Evolutionary conservation across 768 basidiomycete genomes (phyloP).

Genomic region (Coprinellus micaceus): DNA sequence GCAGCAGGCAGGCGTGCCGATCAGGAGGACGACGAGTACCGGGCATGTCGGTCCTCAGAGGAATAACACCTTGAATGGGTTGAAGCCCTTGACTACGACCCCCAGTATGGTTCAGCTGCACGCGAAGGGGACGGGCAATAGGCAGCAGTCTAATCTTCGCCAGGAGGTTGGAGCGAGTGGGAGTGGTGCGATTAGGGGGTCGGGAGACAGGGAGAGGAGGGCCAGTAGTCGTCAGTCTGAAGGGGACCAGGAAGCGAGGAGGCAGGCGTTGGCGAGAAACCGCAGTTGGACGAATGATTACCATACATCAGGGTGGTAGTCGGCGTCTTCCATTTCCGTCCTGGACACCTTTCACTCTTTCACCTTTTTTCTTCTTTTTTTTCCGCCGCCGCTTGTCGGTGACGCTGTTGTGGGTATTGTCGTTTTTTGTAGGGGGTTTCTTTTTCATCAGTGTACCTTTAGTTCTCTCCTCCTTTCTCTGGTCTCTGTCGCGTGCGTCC

Average conservation of each 20-base stretch:
- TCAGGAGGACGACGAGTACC: constrained; percentile 27
- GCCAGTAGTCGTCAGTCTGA: constrained; percentile 17
- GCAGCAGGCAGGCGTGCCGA: constrained; percentile 50
- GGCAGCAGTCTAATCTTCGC: constrained; percentile 11
- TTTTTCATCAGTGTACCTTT: neutral
- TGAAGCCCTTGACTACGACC: constrained; percentile 28
- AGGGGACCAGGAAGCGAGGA: constrained; percentile 39
- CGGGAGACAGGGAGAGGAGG: constrained; percentile 13
- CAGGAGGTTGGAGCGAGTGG: constrained; percentile 5
- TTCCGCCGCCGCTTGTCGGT: constrained; percentile 3
- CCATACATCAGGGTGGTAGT: constrained; percentile 61
- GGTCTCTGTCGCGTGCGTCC: neutral
- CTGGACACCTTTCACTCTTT: constrained; percentile 4
- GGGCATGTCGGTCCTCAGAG: neutral
- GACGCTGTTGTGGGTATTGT: neutral
- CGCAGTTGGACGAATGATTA: constrained; percentile 69
- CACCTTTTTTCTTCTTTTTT: constrained; percentile 4
- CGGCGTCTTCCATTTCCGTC: constrained; percentile 11
- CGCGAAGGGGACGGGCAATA: constrained; percentile 28
- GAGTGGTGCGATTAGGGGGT: constrained; percentile 13
- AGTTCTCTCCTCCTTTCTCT: too few species aligned
- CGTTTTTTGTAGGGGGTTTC: neutral
- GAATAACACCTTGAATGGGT: constrained; percentile 10
- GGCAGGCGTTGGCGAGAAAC: constrained; percentile 52
- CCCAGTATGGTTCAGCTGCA: constrained; percentile 42